Conservation (phyloP, 768 basidiomycete species). For the Crassisporium funariophilum region DNA sequence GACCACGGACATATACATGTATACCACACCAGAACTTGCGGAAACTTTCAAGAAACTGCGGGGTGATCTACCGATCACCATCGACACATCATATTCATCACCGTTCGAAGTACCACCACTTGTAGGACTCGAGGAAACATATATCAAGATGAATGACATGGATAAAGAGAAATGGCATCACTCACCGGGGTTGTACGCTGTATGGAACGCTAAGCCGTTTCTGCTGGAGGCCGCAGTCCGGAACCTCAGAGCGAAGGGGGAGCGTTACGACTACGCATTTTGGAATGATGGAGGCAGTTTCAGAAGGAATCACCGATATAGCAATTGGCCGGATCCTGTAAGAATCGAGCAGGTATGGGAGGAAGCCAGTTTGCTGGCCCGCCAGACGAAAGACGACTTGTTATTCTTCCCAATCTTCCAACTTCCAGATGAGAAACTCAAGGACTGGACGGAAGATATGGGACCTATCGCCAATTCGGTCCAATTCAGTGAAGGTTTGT, state of each 20-base stretch:
- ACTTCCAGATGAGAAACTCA: slow-evolving; percentile 32
- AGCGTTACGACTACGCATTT: slow-evolving; percentile 53
- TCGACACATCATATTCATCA: slow-evolving; percentile 47
- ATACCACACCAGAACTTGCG: slow-evolving; percentile 43
- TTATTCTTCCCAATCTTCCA: slow-evolving; percentile 50
- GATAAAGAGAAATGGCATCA: slow-evolving; percentile 48
- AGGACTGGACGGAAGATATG: slow-evolving; percentile 43
- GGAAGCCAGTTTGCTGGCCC: slow-evolving; percentile 31
- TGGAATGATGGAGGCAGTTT: slow-evolving; percentile 64
- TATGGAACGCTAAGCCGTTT: slow-evolving; percentile 59
- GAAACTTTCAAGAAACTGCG: slow-evolving; percentile 32
- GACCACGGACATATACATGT: slow-evolving; percentile 57
- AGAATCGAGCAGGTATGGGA: slow-evolving; percentile 44
- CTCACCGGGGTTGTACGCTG: slow-evolving; percentile 51
- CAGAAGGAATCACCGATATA: slow-evolving; percentile 42
- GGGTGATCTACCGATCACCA: slow-evolving; percentile 34
- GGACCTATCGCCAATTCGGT: slow-evolving; percentile 50
- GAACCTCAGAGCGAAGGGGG: slow-evolving; percentile 23
- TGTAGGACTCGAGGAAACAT: slow-evolving; percentile 29
- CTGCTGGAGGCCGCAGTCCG: slow-evolving; percentile 45
- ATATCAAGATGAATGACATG: slow-evolving; percentile 42
- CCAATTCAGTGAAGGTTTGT: slow-evolving; percentile 52
- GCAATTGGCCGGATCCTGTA: slow-evolving; percentile 47
- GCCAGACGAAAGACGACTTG: slow-evolving; percentile 39
- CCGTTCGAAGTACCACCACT: slow-evolving; percentile 54